These are phyloP conservation scores for Aureobasidium sp. DNA, from an alignment of 2,329 filamentous ascomycete species.

Conservation along the genomic window DNA sequence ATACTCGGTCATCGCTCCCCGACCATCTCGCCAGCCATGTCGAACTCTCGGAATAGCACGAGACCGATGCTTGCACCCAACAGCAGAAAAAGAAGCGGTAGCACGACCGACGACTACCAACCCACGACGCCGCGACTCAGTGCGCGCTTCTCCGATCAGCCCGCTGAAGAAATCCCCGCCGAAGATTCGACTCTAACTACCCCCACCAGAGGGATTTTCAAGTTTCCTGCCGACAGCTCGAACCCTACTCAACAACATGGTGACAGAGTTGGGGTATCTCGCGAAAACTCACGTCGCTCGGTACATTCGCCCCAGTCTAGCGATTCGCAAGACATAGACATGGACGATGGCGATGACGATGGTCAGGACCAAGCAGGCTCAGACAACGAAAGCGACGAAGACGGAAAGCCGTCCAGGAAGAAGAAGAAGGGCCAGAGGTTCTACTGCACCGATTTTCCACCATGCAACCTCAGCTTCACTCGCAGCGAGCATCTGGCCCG, in stretches of 20 bases:
- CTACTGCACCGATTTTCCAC: slow-evolving; percentile 90
- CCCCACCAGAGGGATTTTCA: slow-evolving; percentile 52
- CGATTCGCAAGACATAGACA: slow-evolving; percentile 58
- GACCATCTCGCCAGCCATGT: slow-evolving; percentile 1
- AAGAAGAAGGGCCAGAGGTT: slow-evolving; percentile 97
- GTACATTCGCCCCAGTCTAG: slow-evolving; percentile 49
- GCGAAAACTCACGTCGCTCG: slow-evolving; percentile 12
- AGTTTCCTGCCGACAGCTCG: slow-evolving; percentile 32
- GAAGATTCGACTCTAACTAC: slow-evolving; percentile 42
- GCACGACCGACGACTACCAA: slow-evolving; percentile 43
- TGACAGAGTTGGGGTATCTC: slow-evolving; percentile 7
- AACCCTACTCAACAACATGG: slow-evolving; percentile 31
- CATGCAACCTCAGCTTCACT: slow-evolving; percentile 90
- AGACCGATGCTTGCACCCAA: slow-evolving; percentile 6
- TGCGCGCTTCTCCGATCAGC: slow-evolving; percentile 34
- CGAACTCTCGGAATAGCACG: not conserved
- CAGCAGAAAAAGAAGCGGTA: slow-evolving; percentile 10
- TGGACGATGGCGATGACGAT: slow-evolving; percentile 62
- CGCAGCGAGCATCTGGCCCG: slow-evolving; percentile 89
- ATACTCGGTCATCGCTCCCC: not conserved
- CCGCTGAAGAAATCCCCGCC: slow-evolving; percentile 27
- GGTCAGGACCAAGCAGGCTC: slow-evolving; percentile 55
- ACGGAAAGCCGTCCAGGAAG: slow-evolving; percentile 76
- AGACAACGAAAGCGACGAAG: slow-evolving; percentile 47
- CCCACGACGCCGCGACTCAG: slow-evolving; percentile 48